A percentile compares a stretch with the other conserved stretches of the same genome.
Evolutionary conservation across 2,329 filamentous ascomycete species (phyloP).

Genomic region (Xylariales sp.): DNA sequence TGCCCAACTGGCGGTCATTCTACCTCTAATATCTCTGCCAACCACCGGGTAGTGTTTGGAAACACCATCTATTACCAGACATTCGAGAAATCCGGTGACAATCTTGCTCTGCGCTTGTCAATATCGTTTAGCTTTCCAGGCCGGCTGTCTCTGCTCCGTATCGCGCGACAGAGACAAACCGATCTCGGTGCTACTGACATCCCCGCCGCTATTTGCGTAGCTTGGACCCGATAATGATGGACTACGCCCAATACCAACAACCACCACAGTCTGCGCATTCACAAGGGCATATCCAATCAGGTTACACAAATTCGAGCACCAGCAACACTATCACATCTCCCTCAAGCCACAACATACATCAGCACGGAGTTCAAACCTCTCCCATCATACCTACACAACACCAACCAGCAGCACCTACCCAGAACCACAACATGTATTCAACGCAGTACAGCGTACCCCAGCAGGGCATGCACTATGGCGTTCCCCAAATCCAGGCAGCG

Average conservation of each 20-base stretch:
- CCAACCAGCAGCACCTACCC: conserved; percentile 60
- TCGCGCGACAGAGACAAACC: conserved; percentile 23
- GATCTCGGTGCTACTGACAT: conserved; percentile 23
- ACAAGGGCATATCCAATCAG: conserved; percentile 50
- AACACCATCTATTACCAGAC: too few species aligned
- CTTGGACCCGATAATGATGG: conserved; percentile 53
- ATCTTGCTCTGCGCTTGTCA: too few species aligned
- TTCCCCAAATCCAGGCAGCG: conserved; percentile 80
- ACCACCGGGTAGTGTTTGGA: too few species aligned
- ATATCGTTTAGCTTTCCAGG: conserved; percentile 15
- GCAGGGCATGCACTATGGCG: conserved; percentile 76
- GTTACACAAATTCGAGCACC: conserved; percentile 56
- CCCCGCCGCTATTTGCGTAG: conserved; percentile 20
- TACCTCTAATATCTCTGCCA: too few species aligned
- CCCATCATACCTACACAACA: conserved; percentile 78
- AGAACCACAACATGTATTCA: conserved; percentile 74
- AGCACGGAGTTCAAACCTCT: conserved; percentile 67
- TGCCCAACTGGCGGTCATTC: conserved; percentile 40
- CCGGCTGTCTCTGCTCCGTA: conserved; percentile 19
- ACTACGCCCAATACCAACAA: conserved; percentile 71
- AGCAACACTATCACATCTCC: conserved; percentile 67
- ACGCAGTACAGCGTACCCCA: conserved; percentile 71
- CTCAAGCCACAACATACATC: conserved; percentile 64
- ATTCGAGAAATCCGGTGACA: too few species aligned
- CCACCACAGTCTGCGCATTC: conserved; percentile 62